Evolutionary conservation across 1,139 yeast species (phyloP), one percentile per base, ranked within the genome.

Genomic region (Ashbya aceris): DNA sequence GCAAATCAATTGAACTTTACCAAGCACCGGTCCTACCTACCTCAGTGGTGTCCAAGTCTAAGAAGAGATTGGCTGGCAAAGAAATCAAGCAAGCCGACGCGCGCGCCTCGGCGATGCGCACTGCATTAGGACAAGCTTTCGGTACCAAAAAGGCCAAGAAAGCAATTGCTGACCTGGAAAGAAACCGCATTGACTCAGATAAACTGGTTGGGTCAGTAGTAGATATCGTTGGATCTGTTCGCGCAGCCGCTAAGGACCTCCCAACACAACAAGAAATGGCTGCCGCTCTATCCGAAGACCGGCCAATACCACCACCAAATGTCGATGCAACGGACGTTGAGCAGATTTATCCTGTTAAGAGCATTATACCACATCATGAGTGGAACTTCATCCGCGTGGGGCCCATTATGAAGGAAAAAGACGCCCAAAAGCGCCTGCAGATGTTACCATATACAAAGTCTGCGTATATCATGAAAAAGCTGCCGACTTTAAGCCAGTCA

Each of bases 131-230:
- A 58, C 91, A 86, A 64, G 93, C 94, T 2, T 91, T 91, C 54
- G 99, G 99, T 73, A 89, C 98, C 47, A 86, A 85, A 67, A 89
- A 81, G 66, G 96, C 97, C 47, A 89, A 86, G 67, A 83, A 85
- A 56, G 95, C 95, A 31, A 84, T 93, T 58, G 70, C 76, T 40
- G 89, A 82, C 60, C 65, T 79, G 57, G 93, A 82, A 58, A 77
- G 83, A 63, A 91, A 91, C 66, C 74, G 83, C 58, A 80, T 91
- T 59, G 96, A 91, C 61, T 74, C 95, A 2, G 93, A 77, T 40
- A 77, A 79, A 62, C 71, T 89, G 51, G 82, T 76, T 45, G 83
- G 75, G 50, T 69, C 80, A 41, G 91, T 89, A 59, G 63, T 77
- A 49, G 95, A 85, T 53, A 87, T 91, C 55, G 77, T 87, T 43